These are phyloP conservation scores for Boletus tomentosulus DNA, from an alignment of 768 basidiomycete species.

Conservation along the genomic window DNA sequence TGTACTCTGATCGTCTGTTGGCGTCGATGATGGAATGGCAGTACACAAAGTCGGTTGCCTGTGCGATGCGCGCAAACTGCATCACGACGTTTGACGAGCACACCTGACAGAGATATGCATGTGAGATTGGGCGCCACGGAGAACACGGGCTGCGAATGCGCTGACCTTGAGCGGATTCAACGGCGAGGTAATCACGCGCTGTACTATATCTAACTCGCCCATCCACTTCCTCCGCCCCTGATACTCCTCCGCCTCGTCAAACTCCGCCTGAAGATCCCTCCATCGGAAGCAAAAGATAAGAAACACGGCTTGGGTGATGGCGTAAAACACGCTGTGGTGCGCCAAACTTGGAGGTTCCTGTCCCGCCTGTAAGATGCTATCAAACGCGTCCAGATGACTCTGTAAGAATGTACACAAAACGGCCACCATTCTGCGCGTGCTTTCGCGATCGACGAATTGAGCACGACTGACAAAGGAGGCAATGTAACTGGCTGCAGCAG, in stretches of 20 bases:
- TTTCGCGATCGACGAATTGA: constrained; percentile 72
- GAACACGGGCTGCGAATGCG: not conserved
- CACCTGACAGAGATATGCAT: constrained; percentile 42
- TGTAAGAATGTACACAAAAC: constrained; percentile 87
- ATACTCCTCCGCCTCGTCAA: constrained; percentile 53
- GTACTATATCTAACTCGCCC: constrained; percentile 69
- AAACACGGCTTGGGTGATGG: constrained; percentile 87
- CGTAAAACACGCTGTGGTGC: constrained; percentile 81
- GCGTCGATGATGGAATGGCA: constrained; percentile 89
- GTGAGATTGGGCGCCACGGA: not conserved
- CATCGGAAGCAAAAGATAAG: constrained; percentile 98
- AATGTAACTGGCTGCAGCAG: constrained; percentile 92
- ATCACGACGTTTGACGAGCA: constrained; percentile 88
- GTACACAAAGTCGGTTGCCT: constrained; percentile 87
- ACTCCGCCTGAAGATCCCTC: constrained; percentile 73
- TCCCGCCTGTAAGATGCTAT: constrained; percentile 43
- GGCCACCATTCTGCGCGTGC: constrained; percentile 65
- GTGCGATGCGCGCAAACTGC: constrained; percentile 93
- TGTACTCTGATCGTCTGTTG: constrained; percentile 69
- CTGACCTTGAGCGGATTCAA: constrained; percentile 78
- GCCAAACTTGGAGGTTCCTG: constrained; percentile 29
- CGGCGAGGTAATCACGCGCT: constrained; percentile 72
- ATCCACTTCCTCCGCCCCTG: constrained; percentile 73
- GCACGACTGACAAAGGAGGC: constrained; percentile 91
- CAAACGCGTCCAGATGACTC: constrained; percentile 70